Evolutionary conservation across 306 rosid species (phyloP).

Genomic region (Dryas octopetala): DNA sequence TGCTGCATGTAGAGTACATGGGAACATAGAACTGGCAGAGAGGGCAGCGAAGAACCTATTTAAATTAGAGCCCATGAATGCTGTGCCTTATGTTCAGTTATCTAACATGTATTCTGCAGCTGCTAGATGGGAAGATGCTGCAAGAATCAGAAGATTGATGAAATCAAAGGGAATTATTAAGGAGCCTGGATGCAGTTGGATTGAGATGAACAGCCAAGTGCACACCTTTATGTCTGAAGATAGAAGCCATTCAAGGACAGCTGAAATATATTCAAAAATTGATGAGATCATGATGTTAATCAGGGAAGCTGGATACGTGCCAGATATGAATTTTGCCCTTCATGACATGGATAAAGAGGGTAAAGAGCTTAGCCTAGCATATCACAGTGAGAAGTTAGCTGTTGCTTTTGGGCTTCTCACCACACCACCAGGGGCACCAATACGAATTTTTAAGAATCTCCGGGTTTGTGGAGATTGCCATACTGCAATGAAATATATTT

Average conservation of each 20-base stretch:
- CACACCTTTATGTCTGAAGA: slow-evolving; percentile 81
- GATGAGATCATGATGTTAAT: slow-evolving; percentile 58
- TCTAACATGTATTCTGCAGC: slow-evolving; percentile 80
- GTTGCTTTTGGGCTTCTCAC: slow-evolving; percentile 75
- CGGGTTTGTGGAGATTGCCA: slow-evolving; percentile 94
- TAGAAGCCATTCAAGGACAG: slow-evolving; percentile 64
- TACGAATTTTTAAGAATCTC: slow-evolving; percentile 79
- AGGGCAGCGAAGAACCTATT: slow-evolving; percentile 68
- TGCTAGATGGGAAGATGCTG: slow-evolving; percentile 69
- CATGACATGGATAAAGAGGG: slow-evolving; percentile 84
- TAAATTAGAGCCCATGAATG: slow-evolving; percentile 61
- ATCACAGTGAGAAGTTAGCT: slow-evolving; percentile 84
- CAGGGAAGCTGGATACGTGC: slow-evolving; percentile 72
- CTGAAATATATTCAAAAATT: slow-evolving; percentile 66
- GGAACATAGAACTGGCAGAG: slow-evolving; percentile 74
- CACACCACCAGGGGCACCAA: slow-evolving; percentile 53
- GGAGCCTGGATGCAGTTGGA: slow-evolving; percentile 93
- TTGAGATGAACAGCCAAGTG: slow-evolving; percentile 58
- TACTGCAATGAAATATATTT: slow-evolving; percentile 72
- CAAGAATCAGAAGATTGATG: slow-evolving; percentile 67
- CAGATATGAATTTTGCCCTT: slow-evolving; percentile 73
- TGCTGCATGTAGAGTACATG: slow-evolving; percentile 79
- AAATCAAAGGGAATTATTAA: slow-evolving; percentile 73
- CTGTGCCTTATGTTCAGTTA: slow-evolving; percentile 68
- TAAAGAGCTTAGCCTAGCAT: slow-evolving; percentile 67